Conservation (phyloP, 2,329 filamentous ascomycete genomes). For the Coleophoma cylindrospora region DNA sequence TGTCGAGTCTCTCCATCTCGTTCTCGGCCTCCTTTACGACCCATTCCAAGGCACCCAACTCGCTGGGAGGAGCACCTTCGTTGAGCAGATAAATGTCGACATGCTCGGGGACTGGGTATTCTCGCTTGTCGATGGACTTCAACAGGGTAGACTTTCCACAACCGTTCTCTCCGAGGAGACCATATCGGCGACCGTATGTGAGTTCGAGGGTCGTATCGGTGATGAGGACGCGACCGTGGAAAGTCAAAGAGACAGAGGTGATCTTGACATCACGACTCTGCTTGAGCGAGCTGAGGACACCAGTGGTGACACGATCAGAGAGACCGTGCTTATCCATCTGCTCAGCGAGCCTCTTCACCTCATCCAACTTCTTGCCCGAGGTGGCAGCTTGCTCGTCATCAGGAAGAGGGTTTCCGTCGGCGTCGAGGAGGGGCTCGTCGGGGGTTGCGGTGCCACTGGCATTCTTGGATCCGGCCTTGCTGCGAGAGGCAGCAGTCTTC, state of each 20-base stretch:
- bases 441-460: constrained; percentile 60
- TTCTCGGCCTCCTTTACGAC: constrained; percentile 91
- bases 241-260: constrained; percentile 86
- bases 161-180: constrained; percentile 95
- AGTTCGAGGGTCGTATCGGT: constrained; percentile 91
- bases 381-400: constrained; percentile 63
- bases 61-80: constrained; percentile 86
- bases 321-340: constrained; percentile 96
- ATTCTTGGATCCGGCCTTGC: constrained; percentile 63
- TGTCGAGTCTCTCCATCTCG: constrained; percentile 87
- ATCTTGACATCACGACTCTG: constrained; percentile 96
- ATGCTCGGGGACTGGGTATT: constrained; percentile 93
- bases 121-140: constrained; percentile 88
- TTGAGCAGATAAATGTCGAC: constrained; percentile 98
- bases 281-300: constrained; percentile 81
- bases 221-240: constrained; percentile 96
- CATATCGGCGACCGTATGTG: constrained; percentile 88
- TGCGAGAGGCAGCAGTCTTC: constrained; percentile 66
- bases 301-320: constrained; percentile 96
- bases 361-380: constrained; percentile 66
- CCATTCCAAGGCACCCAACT: constrained; percentile 92
- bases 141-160: constrained; percentile 98
- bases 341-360: constrained; percentile 79
- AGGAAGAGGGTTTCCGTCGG: constrained; percentile 47
- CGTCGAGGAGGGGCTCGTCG: constrained; percentile 67